Evolutionary conservation across 495 filamentous ascomycete species (phyloP).

Genomic region (Xylaria grammica): DNA sequence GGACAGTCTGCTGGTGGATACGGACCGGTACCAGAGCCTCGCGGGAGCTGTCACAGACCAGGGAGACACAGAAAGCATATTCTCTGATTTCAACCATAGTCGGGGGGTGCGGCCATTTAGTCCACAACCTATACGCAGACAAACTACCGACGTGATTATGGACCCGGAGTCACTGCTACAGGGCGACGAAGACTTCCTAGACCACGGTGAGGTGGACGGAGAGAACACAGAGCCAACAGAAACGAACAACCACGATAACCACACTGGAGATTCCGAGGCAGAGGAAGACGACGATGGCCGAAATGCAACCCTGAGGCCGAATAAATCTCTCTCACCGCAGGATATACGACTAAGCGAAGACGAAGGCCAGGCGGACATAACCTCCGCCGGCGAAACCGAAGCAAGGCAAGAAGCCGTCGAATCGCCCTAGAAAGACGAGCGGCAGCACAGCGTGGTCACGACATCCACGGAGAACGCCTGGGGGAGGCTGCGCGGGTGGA

Average conservation of each 20-base stretch:
- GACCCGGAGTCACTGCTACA: constrained; percentile 47
- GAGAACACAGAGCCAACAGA: background rate
- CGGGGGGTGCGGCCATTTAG: constrained; percentile 58
- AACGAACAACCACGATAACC: constrained; percentile 4
- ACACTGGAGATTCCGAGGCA: background rate
- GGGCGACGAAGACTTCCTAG: constrained; percentile 20
- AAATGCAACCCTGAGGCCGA: constrained; percentile 28
- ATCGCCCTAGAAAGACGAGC: constrained; percentile 33
- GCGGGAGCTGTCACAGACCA: constrained; percentile 45
- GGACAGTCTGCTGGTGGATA: constrained; percentile 53
- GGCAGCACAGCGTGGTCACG: constrained; percentile 4
- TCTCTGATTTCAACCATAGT: constrained; percentile 56
- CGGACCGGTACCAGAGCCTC: constrained; percentile 56
- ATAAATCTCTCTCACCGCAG: constrained; percentile 22
- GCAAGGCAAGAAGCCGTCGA: constrained; percentile 22
- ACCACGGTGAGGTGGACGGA: constrained; percentile 16
- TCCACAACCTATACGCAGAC: constrained; percentile 53
- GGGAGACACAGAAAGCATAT: constrained; percentile 54
- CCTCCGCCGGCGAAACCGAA: constrained; percentile 17
- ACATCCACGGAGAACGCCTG: constrained; percentile 5
- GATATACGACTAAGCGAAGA: constrained; percentile 10
- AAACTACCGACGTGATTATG: constrained; percentile 39
- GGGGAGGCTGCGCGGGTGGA: constrained; percentile 16
- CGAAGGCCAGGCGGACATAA: constrained; percentile 9
- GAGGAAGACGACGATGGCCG: constrained; percentile 35